Base-by-base conservation (phyloP, 495 filamentous ascomycete species). In the Baudoinia panamericana region DNA sequence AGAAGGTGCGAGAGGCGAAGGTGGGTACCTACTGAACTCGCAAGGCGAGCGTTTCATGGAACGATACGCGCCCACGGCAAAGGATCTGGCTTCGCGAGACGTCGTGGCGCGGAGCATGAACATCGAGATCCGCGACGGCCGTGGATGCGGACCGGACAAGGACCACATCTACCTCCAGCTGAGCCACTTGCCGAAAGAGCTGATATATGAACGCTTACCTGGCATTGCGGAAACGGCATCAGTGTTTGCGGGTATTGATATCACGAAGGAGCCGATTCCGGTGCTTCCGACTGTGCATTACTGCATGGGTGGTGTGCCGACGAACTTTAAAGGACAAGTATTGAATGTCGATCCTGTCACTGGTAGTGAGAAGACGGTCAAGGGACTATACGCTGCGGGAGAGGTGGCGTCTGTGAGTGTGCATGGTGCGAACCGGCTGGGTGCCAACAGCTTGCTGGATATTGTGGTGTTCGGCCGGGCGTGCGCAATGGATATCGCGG, bases 41-140 rank as follows among this genome's bases (percentile, higher is more conserved):
- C 78, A 94, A 71, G 88, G 88, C 65, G 88, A 95, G 67, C 80
- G 87, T 53, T 96, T 96, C 65, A 96, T 96, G 88, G 86, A 95
- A 64, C 74, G 88, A 58, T 96, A 96, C 57, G 88, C 88, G 27
- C 87, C 88, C 46, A 93, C 85, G 33, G 88, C 88, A 39, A 94
- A 94, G 75, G 88, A 96, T 74, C 71, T 96, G 51, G 88, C 88
- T 38, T 80, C 72, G 53, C 80, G 88, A 68, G 88, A 96, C 60
- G 88, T 96, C 54, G 88, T 96, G 44, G 92, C 86, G 30, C 81
- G 88, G 59, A 92, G 84, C 51, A 96, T 96, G 85, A 94, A 86
- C 50, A 64, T 94, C 63, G 88, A 96, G 66, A 95, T 96, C 60
- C 81, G 88, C 33, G 86, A 96, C 58, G 88, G 88, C 52, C 81